A percentile compares a stretch with the other conserved stretches of the same genome.
phyloP scores from a whole-genome alignment of 257 asterid genomes.

The Solanum boliviense region DNA sequence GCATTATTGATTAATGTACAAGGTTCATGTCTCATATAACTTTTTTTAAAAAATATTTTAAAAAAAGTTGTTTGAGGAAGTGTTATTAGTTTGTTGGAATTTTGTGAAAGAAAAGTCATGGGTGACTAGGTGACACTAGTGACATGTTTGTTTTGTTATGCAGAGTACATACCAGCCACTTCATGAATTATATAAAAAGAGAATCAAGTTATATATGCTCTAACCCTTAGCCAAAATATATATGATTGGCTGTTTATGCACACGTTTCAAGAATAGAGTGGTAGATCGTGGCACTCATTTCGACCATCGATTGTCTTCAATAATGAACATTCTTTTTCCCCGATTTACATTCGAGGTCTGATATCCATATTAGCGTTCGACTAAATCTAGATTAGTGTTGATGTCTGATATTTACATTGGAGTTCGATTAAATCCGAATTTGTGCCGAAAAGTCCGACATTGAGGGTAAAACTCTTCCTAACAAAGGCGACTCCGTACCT shows the following conservation, averaged over 20 bases:
- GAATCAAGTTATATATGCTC: background rate
- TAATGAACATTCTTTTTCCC: background rate
- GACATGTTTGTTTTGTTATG: background rate
- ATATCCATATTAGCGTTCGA: too few species aligned
- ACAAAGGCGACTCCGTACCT: too few species aligned
- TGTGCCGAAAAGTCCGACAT: too few species aligned
- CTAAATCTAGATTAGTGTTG: too few species aligned
- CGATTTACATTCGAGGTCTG: fast-evolving
- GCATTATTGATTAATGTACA: background rate
- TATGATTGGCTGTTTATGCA: background rate
- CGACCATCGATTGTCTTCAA: background rate
- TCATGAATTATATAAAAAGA: background rate
- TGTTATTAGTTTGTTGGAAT: background rate
- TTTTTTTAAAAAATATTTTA: background rate
- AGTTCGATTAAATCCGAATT: too few species aligned
- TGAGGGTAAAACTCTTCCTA: too few species aligned
- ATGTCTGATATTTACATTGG: too few species aligned
- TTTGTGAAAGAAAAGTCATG: background rate
- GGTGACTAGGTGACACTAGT: background rate
- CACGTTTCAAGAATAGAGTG: background rate
- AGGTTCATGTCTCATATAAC: background rate
- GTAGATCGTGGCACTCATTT: background rate
- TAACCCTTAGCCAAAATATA: background rate
- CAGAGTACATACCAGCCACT: background rate
- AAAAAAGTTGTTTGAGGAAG: too few species aligned